These are phyloP conservation scores for Fusarium pininemorale DNA, from an alignment of 2,329 filamentous ascomycete species.

Conservation along the genomic window DNA sequence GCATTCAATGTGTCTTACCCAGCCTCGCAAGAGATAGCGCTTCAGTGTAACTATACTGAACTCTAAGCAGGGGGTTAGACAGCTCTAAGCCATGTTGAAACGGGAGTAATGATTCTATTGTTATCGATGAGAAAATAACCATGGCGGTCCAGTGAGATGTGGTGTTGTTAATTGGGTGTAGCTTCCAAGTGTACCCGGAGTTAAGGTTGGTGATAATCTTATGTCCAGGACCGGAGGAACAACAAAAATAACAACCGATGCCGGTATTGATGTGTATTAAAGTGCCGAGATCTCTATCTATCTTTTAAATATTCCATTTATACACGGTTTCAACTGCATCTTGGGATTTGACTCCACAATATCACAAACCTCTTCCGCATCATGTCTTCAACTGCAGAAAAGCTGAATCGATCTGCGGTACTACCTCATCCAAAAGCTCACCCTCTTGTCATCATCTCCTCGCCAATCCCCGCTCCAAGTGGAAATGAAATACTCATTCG, in stretches of 20 bases:
- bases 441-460: not conserved
- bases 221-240: not conserved
- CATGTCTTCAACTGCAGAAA: not conserved
- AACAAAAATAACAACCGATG: not conserved
- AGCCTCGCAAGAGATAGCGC: too few species aligned
- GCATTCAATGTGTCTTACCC: too few species aligned
- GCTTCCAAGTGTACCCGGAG: not conserved
- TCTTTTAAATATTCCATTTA: accelerated
- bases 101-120: too few species aligned
- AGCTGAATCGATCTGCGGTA: not conserved
- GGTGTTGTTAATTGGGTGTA: accelerated
- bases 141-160: accelerated
- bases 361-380: accelerated
- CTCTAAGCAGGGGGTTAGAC: too few species aligned
- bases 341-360: accelerated
- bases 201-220: not conserved
- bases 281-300: accelerated
- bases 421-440: not conserved
- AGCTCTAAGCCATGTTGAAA: too few species aligned
- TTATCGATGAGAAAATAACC: accelerated
- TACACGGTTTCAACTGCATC: too few species aligned
- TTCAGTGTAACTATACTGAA: too few species aligned
- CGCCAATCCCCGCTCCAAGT: accelerated
- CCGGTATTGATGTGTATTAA: not conserved
- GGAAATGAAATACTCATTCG: not conserved